phyloP scores from a whole-genome alignment of 129 eudicot genomes.

The Centella asiatica region DNA sequence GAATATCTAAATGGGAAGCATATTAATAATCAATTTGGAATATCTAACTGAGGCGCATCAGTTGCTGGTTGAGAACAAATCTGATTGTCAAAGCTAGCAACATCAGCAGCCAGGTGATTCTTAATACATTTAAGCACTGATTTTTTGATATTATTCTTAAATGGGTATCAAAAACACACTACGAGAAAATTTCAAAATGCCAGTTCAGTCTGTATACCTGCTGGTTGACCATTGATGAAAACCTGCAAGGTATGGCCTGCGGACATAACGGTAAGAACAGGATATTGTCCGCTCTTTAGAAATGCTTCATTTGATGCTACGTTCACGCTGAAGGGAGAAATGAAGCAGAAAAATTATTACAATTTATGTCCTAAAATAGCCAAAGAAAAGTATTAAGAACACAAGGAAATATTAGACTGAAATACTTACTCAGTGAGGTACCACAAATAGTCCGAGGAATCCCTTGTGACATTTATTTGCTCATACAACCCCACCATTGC shows the following conservation, averaged over 20 bases:
- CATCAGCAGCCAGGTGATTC: no score
- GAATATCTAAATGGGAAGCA: no score
- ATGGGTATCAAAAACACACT: no score
- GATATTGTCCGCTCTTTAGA: constrained; percentile 55
- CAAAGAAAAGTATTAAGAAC: background rate
- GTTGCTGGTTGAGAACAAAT: no score
- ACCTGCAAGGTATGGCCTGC: constrained; percentile 93
- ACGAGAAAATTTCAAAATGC: background rate
- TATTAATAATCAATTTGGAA: background rate
- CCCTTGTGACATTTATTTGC: constrained; percentile 73
- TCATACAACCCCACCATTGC: constrained; percentile 55
- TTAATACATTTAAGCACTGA: no score
- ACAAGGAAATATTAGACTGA: background rate
- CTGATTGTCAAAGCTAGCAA: no score
- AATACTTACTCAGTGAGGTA: constrained; percentile 81
- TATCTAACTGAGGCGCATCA: no score
- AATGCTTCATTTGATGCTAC: constrained; percentile 61
- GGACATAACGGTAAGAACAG: constrained; percentile 65
- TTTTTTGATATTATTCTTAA: no score
- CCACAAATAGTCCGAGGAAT: constrained; percentile 86
- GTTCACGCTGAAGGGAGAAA: constrained; percentile 37
- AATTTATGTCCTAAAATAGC: background rate
- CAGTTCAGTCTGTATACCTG: constrained; percentile 34
- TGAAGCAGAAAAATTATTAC: background rate
- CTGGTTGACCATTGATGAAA: constrained; percentile 61